A percentile compares a stretch with the other conserved stretches of the same genome.
Conservation (phyloP, 2,329 filamentous ascomycete genomes). For the Penicillium decumbens region DNA sequence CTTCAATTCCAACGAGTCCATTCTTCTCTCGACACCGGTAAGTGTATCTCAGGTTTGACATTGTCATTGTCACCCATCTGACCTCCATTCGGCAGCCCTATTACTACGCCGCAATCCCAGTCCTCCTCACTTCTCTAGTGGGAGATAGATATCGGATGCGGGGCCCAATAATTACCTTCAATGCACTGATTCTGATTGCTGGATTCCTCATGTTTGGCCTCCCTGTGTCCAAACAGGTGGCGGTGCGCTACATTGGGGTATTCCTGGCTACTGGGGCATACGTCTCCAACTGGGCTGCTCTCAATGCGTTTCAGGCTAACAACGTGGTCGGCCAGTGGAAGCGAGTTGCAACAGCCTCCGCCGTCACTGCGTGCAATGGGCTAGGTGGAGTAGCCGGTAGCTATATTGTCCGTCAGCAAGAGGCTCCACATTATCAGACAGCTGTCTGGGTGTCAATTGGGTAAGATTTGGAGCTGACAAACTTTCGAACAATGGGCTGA, state of each 20-base stretch:
- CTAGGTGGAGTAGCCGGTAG: constrained; percentile 62
- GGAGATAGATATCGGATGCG: constrained; percentile 59
- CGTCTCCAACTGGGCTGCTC: constrained; percentile 64
- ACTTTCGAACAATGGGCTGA: background rate
- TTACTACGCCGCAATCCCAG: constrained; percentile 62
- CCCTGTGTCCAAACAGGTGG: constrained; percentile 48
- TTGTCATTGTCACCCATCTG: background rate
- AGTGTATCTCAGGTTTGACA: background rate
- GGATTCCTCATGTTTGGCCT: constrained; percentile 65
- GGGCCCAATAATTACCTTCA: constrained; percentile 62
- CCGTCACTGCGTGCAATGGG: constrained; percentile 58
- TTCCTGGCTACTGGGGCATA: constrained; percentile 65
- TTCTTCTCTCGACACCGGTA: constrained; percentile 59
- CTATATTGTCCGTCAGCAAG: constrained; percentile 59
- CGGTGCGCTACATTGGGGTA: constrained; percentile 60
- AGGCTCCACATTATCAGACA: constrained; percentile 60
- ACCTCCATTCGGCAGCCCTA: constrained; percentile 46
- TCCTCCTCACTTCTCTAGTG: constrained; percentile 58
- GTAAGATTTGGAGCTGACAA: constrained; percentile 16
- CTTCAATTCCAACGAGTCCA: constrained; percentile 50
- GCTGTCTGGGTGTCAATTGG: constrained; percentile 65
- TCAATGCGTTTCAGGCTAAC: constrained; percentile 60
- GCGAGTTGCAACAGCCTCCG: constrained; percentile 57
- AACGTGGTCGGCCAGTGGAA: constrained; percentile 64
- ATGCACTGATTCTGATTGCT: constrained; percentile 56